Conservation (phyloP, 306 rosid species). For the Trichosanthes cucumerina region DNA sequence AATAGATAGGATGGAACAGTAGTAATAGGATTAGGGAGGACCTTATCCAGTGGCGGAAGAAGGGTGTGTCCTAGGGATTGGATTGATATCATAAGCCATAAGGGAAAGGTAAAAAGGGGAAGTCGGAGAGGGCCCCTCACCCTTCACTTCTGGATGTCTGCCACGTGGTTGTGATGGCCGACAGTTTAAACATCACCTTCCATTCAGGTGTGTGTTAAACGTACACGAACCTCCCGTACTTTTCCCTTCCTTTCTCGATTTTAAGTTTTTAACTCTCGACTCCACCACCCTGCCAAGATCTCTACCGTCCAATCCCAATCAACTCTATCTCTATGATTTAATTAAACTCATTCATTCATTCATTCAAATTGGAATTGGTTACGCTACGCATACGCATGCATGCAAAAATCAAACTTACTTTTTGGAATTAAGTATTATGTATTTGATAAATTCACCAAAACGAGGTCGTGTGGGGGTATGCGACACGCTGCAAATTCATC, state of each 20-base stretch:
- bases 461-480: no score
- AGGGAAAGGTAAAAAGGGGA: no score
- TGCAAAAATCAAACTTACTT: no score
- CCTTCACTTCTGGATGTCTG: conserved; percentile 22
- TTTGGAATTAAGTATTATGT: no score
- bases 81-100: conserved; percentile 24
- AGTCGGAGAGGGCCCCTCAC: neutral
- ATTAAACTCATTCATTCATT: no score
- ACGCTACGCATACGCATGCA: neutral
- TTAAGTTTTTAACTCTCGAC: no score
- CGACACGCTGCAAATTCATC: no score
- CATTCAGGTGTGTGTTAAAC: neutral
- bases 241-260: neutral
- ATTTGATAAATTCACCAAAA: no score
- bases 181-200: neutral
- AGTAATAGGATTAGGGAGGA: neutral
- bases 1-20: neutral
- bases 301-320: neutral
- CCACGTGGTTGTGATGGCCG: conserved; percentile 33
- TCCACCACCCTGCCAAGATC: no score
- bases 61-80: conserved; percentile 34
- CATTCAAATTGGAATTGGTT: no score
- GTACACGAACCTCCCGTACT: neutral
- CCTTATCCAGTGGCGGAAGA: conserved; percentile 23
- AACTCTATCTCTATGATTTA: no score